Conservation (phyloP, 1,284 basidiomycete species). For the Ceratobasidium sp. region DNA sequence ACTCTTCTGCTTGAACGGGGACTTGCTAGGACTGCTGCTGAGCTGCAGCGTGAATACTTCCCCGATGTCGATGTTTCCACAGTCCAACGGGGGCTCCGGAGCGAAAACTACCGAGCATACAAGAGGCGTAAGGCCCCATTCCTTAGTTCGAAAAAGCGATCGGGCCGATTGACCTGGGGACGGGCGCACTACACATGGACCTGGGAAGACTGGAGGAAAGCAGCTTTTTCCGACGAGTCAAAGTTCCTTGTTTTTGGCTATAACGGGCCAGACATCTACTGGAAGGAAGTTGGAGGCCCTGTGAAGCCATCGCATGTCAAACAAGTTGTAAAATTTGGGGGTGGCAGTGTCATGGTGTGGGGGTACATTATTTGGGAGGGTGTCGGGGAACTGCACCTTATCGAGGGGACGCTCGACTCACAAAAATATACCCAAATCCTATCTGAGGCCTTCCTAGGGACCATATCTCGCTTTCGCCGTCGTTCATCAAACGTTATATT, state of each 20-base stretch:
- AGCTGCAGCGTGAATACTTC: conserved; percentile 9
- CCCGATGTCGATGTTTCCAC: conserved; percentile 3
- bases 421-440: conserved; percentile 25
- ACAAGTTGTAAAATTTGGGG: conserved; percentile 11
- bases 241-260: conserved; percentile 24
- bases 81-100: background rate
- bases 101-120: background rate
- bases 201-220: background rate
- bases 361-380: background rate
- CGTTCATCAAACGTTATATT: conserved; percentile 1
- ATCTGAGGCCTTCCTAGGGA: background rate
- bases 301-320: background rate
- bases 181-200: background rate
- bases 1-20: conserved; percentile 16
- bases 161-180: background rate
- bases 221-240: conserved; percentile 4
- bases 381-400: conserved; percentile 22
- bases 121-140: background rate
- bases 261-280: conserved; percentile 2
- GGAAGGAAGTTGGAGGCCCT: background rate
- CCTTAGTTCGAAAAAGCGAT: background rate
- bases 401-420: conserved; percentile 4
- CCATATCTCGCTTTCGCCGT: background rate
- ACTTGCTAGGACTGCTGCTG: conserved; percentile 24
- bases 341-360: conserved; percentile 29